These are phyloP conservation scores for Tylopilus rubrobrunneus DNA, from an alignment of 768 basidiomycete species.

Conservation along the genomic window DNA sequence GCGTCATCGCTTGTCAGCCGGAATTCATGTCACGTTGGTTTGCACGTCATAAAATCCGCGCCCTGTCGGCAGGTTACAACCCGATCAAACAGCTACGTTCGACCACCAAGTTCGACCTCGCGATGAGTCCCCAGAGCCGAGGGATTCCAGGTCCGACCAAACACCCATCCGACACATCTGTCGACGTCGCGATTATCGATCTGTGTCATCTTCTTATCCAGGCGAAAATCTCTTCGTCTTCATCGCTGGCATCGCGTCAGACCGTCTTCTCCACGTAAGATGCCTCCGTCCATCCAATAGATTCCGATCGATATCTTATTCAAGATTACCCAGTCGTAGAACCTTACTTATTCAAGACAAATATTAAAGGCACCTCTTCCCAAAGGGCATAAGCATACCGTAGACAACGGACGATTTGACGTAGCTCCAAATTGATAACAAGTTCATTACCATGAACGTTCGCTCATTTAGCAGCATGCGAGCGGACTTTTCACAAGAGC, in stretches of 20 bases:
- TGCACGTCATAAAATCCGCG: neutral
- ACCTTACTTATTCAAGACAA: constrained; percentile 5
- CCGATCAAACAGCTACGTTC: constrained; percentile 1
- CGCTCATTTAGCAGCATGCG: neutral
- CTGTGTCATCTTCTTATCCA: constrained; percentile 9
- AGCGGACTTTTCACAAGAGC: neutral
- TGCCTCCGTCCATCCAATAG: neutral
- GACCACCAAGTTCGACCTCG: neutral
- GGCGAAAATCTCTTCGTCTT: constrained; percentile 12
- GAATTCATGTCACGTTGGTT: neutral
- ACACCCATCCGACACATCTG: neutral
- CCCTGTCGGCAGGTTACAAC: neutral
- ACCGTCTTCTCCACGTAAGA: constrained; percentile 24
- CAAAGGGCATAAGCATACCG: constrained; percentile 15
- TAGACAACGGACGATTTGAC: constrained; percentile 10
- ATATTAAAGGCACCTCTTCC: constrained; percentile 6
- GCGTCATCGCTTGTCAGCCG: neutral
- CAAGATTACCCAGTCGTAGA: constrained; percentile 9
- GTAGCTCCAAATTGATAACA: constrained; percentile 2
- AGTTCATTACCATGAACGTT: constrained; percentile 9
- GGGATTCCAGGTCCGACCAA: constrained; percentile 13
- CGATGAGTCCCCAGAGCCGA: constrained; percentile 12
- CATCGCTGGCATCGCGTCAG: constrained; percentile 9
- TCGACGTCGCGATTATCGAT: constrained; percentile 18
- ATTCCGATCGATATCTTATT: constrained; percentile 11